These are phyloP conservation scores for Striga asiatica DNA, from an alignment of 257 asterid species.

Conservation along the genomic window DNA sequence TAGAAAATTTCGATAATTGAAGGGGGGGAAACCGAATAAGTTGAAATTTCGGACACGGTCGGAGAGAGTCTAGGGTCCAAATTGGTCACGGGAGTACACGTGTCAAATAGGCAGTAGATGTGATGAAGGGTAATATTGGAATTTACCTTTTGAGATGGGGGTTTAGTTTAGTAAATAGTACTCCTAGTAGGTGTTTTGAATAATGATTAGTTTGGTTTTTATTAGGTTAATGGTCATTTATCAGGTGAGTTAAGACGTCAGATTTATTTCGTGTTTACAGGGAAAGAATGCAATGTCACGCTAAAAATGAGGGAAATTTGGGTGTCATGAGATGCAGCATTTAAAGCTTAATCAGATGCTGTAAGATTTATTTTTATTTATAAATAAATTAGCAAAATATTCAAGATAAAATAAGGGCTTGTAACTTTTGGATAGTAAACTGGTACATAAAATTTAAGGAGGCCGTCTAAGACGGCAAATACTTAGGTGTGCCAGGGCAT, in stretches of 20 bases:
- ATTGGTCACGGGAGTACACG: not conserved
- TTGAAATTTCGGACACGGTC: conserved; percentile 19
- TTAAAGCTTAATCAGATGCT: no score
- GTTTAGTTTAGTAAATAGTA: not conserved
- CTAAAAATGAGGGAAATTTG: no score
- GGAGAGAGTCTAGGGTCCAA: conserved; percentile 25
- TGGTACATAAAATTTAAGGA: no score
- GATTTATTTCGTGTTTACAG: not conserved
- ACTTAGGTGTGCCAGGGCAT: no score
- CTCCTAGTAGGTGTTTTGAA: not conserved
- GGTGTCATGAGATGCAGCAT: no score
- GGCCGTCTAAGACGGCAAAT: no score
- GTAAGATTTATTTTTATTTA: no score
- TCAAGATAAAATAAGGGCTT: no score
- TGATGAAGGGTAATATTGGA: conserved; percentile 18
- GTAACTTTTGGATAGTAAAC: no score
- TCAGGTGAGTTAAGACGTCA: conserved; percentile 20
- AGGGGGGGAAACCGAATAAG: not conserved
- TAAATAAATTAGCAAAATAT: no score
- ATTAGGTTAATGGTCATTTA: conserved; percentile 21
- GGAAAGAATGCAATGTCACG: no score
- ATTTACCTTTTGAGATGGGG: not conserved
- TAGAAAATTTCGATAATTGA: not conserved
- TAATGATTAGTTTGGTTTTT: not conserved
- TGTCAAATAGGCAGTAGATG: not conserved